Conservation (phyloP, 495 filamentous ascomycete genomes). For the Penicillium bovifimosum region DNA sequence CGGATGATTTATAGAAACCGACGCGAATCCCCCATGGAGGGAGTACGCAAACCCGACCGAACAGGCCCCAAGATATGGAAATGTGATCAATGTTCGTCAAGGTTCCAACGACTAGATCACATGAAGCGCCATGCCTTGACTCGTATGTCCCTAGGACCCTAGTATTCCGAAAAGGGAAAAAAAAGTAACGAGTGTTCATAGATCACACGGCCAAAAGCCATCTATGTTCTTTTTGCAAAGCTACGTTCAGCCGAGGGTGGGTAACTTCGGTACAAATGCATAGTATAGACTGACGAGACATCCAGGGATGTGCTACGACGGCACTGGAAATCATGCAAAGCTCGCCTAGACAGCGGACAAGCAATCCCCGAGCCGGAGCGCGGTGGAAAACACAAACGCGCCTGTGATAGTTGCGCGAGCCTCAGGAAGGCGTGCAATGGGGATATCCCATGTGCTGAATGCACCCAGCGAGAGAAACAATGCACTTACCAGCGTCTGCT, state of each 20-base stretch:
- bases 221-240: slow-evolving; percentile 27
- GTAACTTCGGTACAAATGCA: slow-evolving; percentile 4
- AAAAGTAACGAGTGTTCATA: slow-evolving; percentile 6
- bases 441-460: slow-evolving; percentile 25
- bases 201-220: slow-evolving; percentile 20
- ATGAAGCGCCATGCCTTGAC: slow-evolving; percentile 26
- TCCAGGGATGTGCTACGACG: slow-evolving; percentile 29
- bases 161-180: not conserved
- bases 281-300: not conserved
- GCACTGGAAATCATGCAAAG: slow-evolving; percentile 34
- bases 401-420: slow-evolving; percentile 34
- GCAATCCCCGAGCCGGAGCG: slow-evolving; percentile 24
- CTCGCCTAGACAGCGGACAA: slow-evolving; percentile 17
- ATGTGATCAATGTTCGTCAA: slow-evolving; percentile 27
- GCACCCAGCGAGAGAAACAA: slow-evolving; percentile 16
- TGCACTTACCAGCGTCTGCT: slow-evolving; percentile 30
- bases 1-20: not conserved
- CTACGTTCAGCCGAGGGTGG: slow-evolving; percentile 31
- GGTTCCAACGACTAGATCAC: slow-evolving; percentile 30
- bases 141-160: slow-evolving; percentile 18
- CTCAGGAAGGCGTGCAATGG: slow-evolving; percentile 32
- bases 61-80: slow-evolving; percentile 15
- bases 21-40: slow-evolving; percentile 12
- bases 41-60: slow-evolving; percentile 1
- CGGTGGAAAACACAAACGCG: slow-evolving; percentile 31